phyloP scores from a whole-genome alignment of 2,329 filamentous ascomycete species.

The Chaetomium strumarium region DNA sequence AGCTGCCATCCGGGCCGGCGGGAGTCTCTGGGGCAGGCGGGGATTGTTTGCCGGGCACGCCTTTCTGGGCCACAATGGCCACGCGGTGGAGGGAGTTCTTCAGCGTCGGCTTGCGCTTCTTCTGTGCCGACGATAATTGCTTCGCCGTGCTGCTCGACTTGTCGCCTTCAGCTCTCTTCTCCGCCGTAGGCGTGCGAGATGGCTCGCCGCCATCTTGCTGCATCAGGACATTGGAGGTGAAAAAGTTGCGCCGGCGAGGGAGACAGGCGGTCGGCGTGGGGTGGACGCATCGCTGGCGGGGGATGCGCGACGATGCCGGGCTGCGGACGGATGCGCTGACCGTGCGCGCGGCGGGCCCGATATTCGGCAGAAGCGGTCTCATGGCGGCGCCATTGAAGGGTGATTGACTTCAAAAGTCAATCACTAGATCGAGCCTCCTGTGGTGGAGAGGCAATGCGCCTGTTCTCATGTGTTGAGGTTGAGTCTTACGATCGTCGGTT shows the following conservation, averaged over 20 bases:
- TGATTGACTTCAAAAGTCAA: conserved; percentile 1
- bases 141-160: conserved; percentile 9
- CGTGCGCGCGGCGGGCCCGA: conserved; percentile 12
- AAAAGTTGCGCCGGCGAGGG: conserved; percentile 57
- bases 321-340: conserved; percentile 4
- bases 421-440: not conserved
- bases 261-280: conserved; percentile 37
- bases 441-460: not conserved
- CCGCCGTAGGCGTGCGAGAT: not conserved
- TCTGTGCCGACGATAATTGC: conserved; percentile 19
- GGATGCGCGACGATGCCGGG: conserved; percentile 4
- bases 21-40: conserved; percentile 21
- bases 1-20: conserved; percentile 31
- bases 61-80: conserved; percentile 73
- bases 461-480: not conserved
- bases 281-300: conserved; percentile 38
- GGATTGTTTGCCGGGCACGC: conserved; percentile 36
- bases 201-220: conserved; percentile 33
- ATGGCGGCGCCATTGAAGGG: conserved; percentile 22
- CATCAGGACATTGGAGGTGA: conserved; percentile 57
- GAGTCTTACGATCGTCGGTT: not conserved
- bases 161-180: not conserved
- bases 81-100: conserved; percentile 78
- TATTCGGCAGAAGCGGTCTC: conserved; percentile 18
- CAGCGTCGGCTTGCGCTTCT: conserved; percentile 44